Conservation (phyloP, 2,329 filamentous ascomycete genomes). For the Xylaria sp. region DNA sequence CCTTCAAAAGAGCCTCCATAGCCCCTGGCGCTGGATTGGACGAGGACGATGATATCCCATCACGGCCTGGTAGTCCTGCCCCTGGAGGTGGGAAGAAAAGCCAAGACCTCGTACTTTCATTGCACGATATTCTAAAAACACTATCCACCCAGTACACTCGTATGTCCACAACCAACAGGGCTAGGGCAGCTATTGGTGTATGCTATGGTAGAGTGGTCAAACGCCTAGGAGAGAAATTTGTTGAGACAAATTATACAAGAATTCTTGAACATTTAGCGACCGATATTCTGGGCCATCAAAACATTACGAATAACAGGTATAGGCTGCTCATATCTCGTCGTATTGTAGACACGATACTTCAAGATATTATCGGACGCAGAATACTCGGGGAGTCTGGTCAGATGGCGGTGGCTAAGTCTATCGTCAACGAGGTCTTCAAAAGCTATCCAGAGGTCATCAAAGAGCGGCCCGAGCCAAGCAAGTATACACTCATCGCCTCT, state of each 20-base stretch:
- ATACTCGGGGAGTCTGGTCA: constrained; percentile 92
- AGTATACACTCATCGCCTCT: constrained; percentile 82
- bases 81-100: constrained; percentile 72
- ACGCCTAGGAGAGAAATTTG: constrained; percentile 80
- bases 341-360: constrained; percentile 84
- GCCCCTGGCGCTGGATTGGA: constrained; percentile 71
- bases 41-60: constrained; percentile 73
- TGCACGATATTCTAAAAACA: constrained; percentile 81
- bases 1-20: constrained; percentile 65
- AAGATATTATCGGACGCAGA: constrained; percentile 81
- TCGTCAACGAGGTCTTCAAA: constrained; percentile 90
- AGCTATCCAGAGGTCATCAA: constrained; percentile 92
- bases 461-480: constrained; percentile 87
- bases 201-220: constrained; percentile 87
- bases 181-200: constrained; percentile 83
- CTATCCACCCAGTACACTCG: constrained; percentile 84
- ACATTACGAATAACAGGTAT: constrained; percentile 85
- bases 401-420: constrained; percentile 78
- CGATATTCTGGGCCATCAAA: constrained; percentile 80
- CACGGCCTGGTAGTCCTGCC: constrained; percentile 77
- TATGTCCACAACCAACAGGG: constrained; percentile 79
- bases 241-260: constrained; percentile 83
- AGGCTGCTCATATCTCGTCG: constrained; percentile 85
- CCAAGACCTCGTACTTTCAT: constrained; percentile 76
- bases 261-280: constrained; percentile 84